Evolutionary conservation across 1,284 basidiomycete species (phyloP), one percentile per base, ranked within the genome.

Genomic region (Rhodotorula sp.): DNA sequence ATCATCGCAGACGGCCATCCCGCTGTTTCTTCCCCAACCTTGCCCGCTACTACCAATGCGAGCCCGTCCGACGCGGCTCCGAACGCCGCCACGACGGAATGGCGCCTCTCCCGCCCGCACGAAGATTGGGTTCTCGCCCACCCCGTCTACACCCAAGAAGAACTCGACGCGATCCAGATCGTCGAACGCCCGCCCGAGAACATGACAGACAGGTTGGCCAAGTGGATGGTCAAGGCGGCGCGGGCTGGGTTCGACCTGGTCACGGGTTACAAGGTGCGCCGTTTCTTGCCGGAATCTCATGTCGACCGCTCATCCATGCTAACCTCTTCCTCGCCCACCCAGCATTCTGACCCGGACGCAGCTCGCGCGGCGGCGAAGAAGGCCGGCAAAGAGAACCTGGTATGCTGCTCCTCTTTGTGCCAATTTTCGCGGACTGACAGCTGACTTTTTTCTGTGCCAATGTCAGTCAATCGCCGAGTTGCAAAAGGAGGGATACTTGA

Each of bases 91-190:
- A 46, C 31, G 46, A 29, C 14, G n/a, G 29, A 16, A 14, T 72
- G 67, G 71, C 47, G 57, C 46, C 61, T 43, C 47, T 66, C 64
- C 2, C 54, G 71, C 1, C 71, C 71, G 20, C 67, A 72, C 67
- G 71, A 72, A 26, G 74, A 76, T 34, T 92, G 90, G 89, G 89
- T 92, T 15, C 82, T 92, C 1, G 91, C 91, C 79, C 90, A 92
- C 78, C 91, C 91, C 0, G 91, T 75, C 56, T 73, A 93, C 79
- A 85, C 88, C 8, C 80, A 83, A 23, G 88, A 90, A 59, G 94
- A 97, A 80, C 83, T 97, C 73, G 89, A 87, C 72, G 84, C 89
- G 16, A 90, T 93, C 58, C 84, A 93, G 87, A 87, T 96, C 43
- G 84, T 95, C 20, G 87, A 90, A 73, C 86, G 85, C 60, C 84